These are phyloP conservation scores for Umbelopsis sp. DNA, from an alignment of 371 early-diverging fungal genomes.

Conservation along the genomic window DNA sequence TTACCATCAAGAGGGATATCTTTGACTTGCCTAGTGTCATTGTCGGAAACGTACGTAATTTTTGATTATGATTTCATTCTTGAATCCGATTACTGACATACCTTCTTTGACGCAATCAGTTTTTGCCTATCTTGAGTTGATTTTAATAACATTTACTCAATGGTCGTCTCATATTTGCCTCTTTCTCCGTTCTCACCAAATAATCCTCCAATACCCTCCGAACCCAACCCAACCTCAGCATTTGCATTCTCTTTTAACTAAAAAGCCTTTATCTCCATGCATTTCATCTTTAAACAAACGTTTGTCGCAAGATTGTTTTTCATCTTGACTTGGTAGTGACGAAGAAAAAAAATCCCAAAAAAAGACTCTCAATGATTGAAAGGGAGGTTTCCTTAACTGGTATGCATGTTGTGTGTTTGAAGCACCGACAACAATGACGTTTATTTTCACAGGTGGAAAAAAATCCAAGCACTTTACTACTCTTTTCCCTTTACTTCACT, in stretches of 20 bases:
- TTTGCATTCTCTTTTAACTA: not conserved
- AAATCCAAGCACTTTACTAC: not conserved
- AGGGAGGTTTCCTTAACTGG: no score
- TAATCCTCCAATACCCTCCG: slow-evolving; percentile 15
- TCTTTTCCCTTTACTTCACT: not conserved
- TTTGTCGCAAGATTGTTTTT: no score
- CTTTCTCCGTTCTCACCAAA: slow-evolving; percentile 16
- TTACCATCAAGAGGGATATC: slow-evolving; percentile 90
- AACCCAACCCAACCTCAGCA: not conserved
- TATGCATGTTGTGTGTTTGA: not conserved
- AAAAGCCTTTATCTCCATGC: not conserved
- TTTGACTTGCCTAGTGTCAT: slow-evolving; percentile 90
- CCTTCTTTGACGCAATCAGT: slow-evolving; percentile 17
- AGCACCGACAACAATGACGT: slow-evolving; percentile 12
- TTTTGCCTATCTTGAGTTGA: slow-evolving; percentile 33
- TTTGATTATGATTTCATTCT: no score
- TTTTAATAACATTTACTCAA: slow-evolving; percentile 12
- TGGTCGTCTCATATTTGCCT: slow-evolving; percentile 18
- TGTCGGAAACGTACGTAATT: slow-evolving; percentile 68
- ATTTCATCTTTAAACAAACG: not conserved
- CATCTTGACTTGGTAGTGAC: no score
- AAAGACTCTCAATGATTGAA: no score
- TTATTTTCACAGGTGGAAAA: slow-evolving; percentile 4
- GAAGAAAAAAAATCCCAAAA: no score
- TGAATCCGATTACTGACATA: no score